phyloP scores from a whole-genome alignment of 1,284 basidiomycete species.

The Ustilago cynodontis region DNA sequence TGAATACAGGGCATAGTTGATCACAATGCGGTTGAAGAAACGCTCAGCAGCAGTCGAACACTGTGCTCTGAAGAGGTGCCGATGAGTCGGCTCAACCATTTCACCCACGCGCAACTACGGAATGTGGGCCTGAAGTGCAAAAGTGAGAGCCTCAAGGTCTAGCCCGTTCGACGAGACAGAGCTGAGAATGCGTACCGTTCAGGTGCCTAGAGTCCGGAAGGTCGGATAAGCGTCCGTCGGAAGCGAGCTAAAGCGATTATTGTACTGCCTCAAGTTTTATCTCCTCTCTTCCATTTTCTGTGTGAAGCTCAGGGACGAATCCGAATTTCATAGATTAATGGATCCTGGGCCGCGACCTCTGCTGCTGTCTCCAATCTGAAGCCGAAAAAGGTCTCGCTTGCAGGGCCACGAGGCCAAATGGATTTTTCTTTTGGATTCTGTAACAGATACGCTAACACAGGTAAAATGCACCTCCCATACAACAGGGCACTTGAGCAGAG shows the following conservation, averaged over 20 bases:
- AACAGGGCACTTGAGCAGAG: background rate
- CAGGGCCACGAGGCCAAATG: constrained; percentile 1
- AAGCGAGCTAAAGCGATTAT: background rate
- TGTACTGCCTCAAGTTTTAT: no score
- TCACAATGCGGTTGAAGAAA: no score
- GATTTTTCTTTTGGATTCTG: background rate
- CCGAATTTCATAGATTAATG: background rate
- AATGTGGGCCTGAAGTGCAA: background rate
- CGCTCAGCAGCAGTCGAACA: no score
- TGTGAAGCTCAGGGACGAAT: no score
- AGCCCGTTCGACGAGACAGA: background rate
- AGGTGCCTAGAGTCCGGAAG: background rate
- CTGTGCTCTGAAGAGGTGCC: no score
- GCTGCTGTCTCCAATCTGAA: background rate
- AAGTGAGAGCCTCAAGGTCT: background rate
- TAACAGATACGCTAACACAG: background rate
- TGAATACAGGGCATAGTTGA: no score
- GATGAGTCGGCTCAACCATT: constrained; percentile 1
- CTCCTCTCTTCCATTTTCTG: no score
- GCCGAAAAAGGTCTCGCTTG: background rate
- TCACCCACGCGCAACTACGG: background rate
- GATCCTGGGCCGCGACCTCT: background rate
- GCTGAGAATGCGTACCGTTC: background rate
- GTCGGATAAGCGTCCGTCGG: background rate
- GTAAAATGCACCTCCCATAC: no score